A percentile compares a stretch with the other conserved stretches of the same genome.
Conservation (phyloP, 2,329 filamentous ascomycete species). For the Pyrenochaeta sp. region DNA sequence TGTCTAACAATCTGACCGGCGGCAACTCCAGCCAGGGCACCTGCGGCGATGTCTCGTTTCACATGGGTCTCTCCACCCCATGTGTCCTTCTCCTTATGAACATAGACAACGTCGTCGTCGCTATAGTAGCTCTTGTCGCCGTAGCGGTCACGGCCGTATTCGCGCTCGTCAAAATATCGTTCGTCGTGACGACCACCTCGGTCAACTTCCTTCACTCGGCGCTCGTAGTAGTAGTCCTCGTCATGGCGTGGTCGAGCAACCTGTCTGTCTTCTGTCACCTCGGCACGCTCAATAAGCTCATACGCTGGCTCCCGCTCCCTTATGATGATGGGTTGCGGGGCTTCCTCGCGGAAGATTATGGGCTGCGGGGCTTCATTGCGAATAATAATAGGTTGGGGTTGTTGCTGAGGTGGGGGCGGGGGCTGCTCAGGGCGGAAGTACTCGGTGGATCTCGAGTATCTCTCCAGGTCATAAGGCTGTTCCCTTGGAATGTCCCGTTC, state of each 20-base stretch:
- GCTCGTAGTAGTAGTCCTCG: conserved; percentile 70
- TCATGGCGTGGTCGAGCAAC: conserved; percentile 59
- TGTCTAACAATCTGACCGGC: conserved; percentile 68
- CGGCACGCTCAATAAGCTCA: conserved; percentile 67
- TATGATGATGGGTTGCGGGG: conserved; percentile 58
- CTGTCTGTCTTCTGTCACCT: conserved; percentile 59
- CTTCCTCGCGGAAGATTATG: conserved; percentile 65
- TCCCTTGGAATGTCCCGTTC: conserved; percentile 43
- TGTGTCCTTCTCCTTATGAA: conserved; percentile 62
- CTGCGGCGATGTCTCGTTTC: conserved; percentile 69
- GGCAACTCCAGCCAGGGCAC: conserved; percentile 67
- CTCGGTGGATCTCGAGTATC: conserved; percentile 63
- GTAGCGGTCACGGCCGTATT: conserved; percentile 49
- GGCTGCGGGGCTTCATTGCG: conserved; percentile 59
- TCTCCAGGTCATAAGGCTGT: conserved; percentile 54
- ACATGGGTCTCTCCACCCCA: conserved; percentile 57
- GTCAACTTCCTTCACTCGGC: conserved; percentile 63
- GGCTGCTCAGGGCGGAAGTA: conserved; percentile 56
- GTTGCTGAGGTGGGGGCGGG: conserved; percentile 24
- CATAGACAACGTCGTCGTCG: conserved; percentile 69
- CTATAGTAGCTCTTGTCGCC: conserved; percentile 61
- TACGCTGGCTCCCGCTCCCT: conserved; percentile 65
- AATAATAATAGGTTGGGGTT: conserved; percentile 57
- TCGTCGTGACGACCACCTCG: conserved; percentile 54
- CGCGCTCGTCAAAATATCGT: conserved; percentile 46